Conservation (phyloP, 1,284 basidiomycete species). For the Earliella scabrosa region DNA sequence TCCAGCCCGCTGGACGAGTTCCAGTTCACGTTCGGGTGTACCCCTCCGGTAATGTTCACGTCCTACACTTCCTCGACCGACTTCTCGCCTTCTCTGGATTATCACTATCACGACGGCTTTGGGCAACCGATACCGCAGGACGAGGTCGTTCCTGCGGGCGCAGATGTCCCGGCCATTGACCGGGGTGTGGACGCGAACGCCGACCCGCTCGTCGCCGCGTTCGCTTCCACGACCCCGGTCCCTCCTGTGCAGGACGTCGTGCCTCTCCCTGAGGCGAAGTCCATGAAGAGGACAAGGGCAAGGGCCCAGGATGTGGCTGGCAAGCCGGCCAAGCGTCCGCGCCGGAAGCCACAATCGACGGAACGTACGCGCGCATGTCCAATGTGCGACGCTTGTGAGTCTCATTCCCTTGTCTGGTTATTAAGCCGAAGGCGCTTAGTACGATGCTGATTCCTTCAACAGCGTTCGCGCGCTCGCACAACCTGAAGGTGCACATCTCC, state of each 20-base stretch:
- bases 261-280: background rate
- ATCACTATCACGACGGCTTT: background rate
- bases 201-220: background rate
- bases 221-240: conserved; percentile 1
- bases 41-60: background rate
- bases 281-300: background rate
- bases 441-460: background rate
- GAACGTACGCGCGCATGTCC: conserved; percentile 2
- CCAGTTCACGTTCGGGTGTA: background rate
- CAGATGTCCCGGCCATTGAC: background rate
- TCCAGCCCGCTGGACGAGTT: background rate
- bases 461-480: conserved; percentile 17
- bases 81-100: too few species aligned
- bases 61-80: background rate
- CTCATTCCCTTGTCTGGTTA: background rate
- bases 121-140: conserved; percentile 1
- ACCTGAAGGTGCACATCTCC: conserved; percentile 14
- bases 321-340: background rate
- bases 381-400: background rate
- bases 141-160: conserved; percentile 5
- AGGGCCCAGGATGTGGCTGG: background rate
- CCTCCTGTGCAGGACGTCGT: background rate
- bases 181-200: background rate
- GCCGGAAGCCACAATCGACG: conserved; percentile 12
- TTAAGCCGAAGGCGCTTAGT: too few species aligned